Evolutionary conservation across 2,329 filamentous ascomycete genomes (phyloP), one percentile per base, ranked within the genome.

Genomic region (Tolypocladium tropicale): DNA sequence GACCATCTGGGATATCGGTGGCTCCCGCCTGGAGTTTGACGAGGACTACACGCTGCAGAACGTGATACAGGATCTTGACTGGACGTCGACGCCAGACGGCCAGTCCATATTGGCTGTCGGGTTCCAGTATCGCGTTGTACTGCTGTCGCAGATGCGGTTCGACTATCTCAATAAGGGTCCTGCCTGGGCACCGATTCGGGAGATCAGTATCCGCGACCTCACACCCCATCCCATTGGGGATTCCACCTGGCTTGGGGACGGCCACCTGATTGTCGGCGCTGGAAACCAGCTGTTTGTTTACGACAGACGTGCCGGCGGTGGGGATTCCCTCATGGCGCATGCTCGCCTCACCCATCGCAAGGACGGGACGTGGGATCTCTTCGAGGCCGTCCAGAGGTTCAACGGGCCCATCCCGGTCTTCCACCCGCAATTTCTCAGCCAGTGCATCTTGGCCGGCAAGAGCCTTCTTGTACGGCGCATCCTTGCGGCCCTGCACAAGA

Each of bases 81-180:
- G 93, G 93, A 93, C 91, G 1, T 93, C 89, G 3, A 96, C 92
- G 0, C 90, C 90, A 0, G 90, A 95, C 68, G 85, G 84, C 52
- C 90, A 96, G 65, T 93, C 89, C 1, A 91, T 96, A 55, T 76
- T 96, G 23, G 90, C 92, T 1, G 89, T 96, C n/a, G 91, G 92
- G 0, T 96, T 96, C 65, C 86, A 87, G n/a, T 89, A 92, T 61
- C 84, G 88, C 56, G 86, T 96, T 6, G 73, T 95, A 33, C 77
- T 96, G 2, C 80, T 96, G 30, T 86, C 88, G 6, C 91, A 96
- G 67, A 85, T 95, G 74, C 87, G 92, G 14, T 96, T 94, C 66
- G 90, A 96, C 70, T 96, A 96, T 67, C 77, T 96, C 21, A 90
- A 92, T 64, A 86, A 89, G 58, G 88, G 88, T 1, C 89, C 90